Evolutionary conservation across 768 basidiomycete species (phyloP), one percentile per base, ranked within the genome.

Genomic region (Amanita thiersii): DNA sequence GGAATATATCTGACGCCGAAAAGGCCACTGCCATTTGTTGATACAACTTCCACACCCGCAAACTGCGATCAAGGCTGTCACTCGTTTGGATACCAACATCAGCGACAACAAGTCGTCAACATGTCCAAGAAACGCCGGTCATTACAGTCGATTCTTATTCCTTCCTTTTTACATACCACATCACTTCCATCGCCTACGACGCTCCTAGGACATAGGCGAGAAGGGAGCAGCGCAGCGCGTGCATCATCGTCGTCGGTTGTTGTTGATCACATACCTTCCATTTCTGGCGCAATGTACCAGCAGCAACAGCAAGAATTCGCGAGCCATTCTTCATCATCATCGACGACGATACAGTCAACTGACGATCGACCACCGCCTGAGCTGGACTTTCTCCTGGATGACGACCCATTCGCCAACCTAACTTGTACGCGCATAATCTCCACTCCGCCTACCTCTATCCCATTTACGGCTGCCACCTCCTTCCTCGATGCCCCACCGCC

Each of bases 381-480:
- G n/a, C 26, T 28, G 26, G 26, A 28, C 7, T 45, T 45, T 23
- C 44, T 45, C 8, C 32, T 45, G 15, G 44, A 45, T 24, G 44
- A 39, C 9, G 44, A 45, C 20, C 44, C 45, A 17, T 32, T 37
- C 40, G 43, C 40, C 31, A 41, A 34, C 15, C 42, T 43, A 24
- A 7, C 37, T 8, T 24, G 37, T 19, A 19, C 44, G 0, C 18
- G 24, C 4, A 23, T 45, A 46, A 31, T 36, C 54, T 50, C 35
- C 59, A 58, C 31, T 37, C 48, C 32, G 50, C 47, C 38, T 82
- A 47, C 44, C 63, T 61, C 2, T 72, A 70, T 43, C 83, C 66
- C 33, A 86, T 70, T 7, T 64, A 65, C 51, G 66, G 62, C 48
- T 87, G 65, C 2, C 74, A 65, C 40, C 19, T 30, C 6, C 3